These are phyloP conservation scores for Spathaspora boniae DNA, from an alignment of 805 yeast genomes.

Conservation along the genomic window DNA sequence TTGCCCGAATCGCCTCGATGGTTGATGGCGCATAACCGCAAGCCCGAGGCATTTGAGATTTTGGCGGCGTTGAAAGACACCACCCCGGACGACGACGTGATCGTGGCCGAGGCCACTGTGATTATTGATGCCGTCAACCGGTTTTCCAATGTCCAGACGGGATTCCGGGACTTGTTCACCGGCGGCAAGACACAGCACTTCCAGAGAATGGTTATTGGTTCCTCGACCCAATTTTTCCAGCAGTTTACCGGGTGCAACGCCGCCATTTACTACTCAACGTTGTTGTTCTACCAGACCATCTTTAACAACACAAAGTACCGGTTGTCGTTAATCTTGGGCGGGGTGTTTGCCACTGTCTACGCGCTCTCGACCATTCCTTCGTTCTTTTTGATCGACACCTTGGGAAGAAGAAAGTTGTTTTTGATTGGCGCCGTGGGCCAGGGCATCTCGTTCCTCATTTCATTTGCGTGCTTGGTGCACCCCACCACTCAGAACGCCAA, in stretches of 20 bases:
- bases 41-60: constrained; percentile 31
- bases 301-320: constrained; percentile 40
- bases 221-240: constrained; percentile 73
- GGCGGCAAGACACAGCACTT: constrained; percentile 61
- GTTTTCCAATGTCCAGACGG: constrained; percentile 42
- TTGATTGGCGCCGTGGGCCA: constrained; percentile 42
- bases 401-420: constrained; percentile 45
- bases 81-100: constrained; percentile 33
- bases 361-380: constrained; percentile 50
- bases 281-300: constrained; percentile 67
- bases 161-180: constrained; percentile 40
- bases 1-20: constrained; percentile 75
- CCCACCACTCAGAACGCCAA: constrained; percentile 32
- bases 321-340: constrained; percentile 59
- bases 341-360: constrained; percentile 60
- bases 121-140: constrained; percentile 50
- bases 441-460: constrained; percentile 36
- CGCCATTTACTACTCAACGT: constrained; percentile 86
- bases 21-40: constrained; percentile 49
- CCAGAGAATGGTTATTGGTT: constrained; percentile 59
- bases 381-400: constrained; percentile 39
- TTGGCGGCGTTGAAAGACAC: constrained; percentile 40
- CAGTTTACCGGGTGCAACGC: constrained; percentile 92
- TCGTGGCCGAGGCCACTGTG: constrained; percentile 42
- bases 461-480: constrained; percentile 39